A percentile compares a stretch with the other conserved stretches of the same genome.
phyloP scores from a whole-genome alignment of 495 filamentous ascomycete species.

The Penicillium paxilli region DNA sequence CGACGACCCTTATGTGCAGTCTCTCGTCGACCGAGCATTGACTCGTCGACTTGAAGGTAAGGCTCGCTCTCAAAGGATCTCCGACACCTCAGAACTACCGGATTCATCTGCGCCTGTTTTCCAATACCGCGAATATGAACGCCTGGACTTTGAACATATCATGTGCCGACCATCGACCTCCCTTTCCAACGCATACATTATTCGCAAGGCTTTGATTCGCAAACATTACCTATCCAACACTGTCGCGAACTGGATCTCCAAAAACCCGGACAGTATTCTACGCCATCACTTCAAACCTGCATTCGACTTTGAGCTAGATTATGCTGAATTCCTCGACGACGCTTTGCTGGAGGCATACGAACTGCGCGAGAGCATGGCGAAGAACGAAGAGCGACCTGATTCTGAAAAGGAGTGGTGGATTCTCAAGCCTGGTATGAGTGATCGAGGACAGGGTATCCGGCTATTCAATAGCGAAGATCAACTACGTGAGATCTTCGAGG shows the following conservation, averaged over 20 bases:
- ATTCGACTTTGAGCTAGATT: conserved; percentile 90
- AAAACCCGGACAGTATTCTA: conserved; percentile 72
- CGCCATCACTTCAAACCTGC: conserved; percentile 66
- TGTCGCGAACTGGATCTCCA: conserved; percentile 74
- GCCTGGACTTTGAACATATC: conserved; percentile 75
- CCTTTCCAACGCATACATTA: conserved; percentile 80
- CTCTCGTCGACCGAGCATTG: conserved; percentile 73
- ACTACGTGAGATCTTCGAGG: conserved; percentile 80
- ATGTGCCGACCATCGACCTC: conserved; percentile 57
- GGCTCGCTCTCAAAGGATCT: conserved; percentile 42
- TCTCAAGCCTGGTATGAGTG: conserved; percentile 95
- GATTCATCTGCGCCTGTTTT: conserved; percentile 54
- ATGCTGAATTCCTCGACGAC: conserved; percentile 94
- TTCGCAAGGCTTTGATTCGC: conserved; percentile 95
- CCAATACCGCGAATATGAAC: conserved; percentile 86
- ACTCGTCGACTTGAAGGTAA: conserved; percentile 54
- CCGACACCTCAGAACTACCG: conserved; percentile 44
- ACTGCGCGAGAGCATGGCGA: conserved; percentile 69
- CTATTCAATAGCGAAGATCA: conserved; percentile 83
- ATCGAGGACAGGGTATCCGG: conserved; percentile 88
- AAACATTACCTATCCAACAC: conserved; percentile 91
- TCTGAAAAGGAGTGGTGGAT: conserved; percentile 91
- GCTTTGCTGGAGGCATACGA: conserved; percentile 88
- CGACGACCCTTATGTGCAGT: conserved; percentile 82
- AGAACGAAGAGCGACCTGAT: conserved; percentile 52